Conservation (phyloP, 192 early-diverging fungal species). For the Gigaspora rosea region DNA sequence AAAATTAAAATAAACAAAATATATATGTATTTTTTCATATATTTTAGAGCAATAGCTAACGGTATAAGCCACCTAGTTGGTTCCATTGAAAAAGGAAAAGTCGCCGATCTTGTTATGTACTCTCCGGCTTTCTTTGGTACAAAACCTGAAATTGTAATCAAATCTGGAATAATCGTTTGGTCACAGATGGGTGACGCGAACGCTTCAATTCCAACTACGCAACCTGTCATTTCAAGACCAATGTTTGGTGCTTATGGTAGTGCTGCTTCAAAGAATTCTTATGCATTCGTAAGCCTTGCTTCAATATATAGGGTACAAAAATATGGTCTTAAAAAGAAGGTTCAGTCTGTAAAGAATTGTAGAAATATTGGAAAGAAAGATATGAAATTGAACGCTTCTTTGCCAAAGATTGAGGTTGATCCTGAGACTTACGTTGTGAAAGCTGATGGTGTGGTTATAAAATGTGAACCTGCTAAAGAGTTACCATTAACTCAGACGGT, state of each 20-base stretch:
- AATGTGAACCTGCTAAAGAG: slow-evolving; percentile 66
- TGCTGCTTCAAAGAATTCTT: slow-evolving; percentile 58
- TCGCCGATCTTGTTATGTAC: slow-evolving; percentile 93
- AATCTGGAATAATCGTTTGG: slow-evolving; percentile 85
- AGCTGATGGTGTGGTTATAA: slow-evolving; percentile 68
- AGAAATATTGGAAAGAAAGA: slow-evolving; percentile 78
- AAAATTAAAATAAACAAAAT: slow-evolving; percentile 4
- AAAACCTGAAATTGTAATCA: slow-evolving; percentile 84
- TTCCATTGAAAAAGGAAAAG: slow-evolving; percentile 89
- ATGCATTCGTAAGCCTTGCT: slow-evolving; percentile 83
- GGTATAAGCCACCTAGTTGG: slow-evolving; percentile 88
- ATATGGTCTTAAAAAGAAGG: slow-evolving; percentile 68
- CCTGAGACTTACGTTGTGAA: slow-evolving; percentile 90
- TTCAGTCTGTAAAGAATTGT: slow-evolving; percentile 75
- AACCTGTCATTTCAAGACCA: slow-evolving; percentile 83
- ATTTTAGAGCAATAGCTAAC: slow-evolving; percentile 76
- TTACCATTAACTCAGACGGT: slow-evolving; percentile 73
- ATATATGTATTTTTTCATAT: background rate
- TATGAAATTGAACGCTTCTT: slow-evolving; percentile 81
- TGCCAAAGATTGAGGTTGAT: slow-evolving; percentile 82
- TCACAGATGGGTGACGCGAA: slow-evolving; percentile 93
- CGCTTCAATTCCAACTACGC: slow-evolving; percentile 91
- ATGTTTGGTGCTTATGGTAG: slow-evolving; percentile 80
- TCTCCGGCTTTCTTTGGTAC: slow-evolving; percentile 84
- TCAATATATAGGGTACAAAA: slow-evolving; percentile 60